Evolutionary conservation across 306 rosid genomes (phyloP).

Genomic region (Notholithocarpus densiflorus): DNA sequence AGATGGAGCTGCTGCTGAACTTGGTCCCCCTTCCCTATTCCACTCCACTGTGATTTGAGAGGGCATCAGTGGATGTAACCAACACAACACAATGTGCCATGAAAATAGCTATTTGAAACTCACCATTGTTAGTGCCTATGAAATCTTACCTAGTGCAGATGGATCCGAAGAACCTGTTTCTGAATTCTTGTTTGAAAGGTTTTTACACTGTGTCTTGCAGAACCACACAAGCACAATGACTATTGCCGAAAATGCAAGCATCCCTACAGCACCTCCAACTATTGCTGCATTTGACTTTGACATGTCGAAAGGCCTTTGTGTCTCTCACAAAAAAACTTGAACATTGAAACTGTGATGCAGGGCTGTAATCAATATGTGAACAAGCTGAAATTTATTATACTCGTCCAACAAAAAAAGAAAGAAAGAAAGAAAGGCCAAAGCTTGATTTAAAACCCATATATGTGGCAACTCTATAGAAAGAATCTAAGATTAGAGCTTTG

Average conservation of each 20-base stretch:
- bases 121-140: not conserved
- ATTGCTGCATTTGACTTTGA: slow-evolving; percentile 28
- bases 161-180: slow-evolving; percentile 53
- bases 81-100: not conserved
- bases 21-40: slow-evolving; percentile 29
- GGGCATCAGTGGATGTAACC: not conserved
- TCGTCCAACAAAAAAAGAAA: not conserved
- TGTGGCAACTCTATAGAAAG: not conserved
- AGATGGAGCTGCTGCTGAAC: slow-evolving; percentile 8
- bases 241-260: slow-evolving; percentile 22
- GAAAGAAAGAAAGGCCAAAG: not conserved
- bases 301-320: slow-evolving; percentile 25
- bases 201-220: slow-evolving; percentile 26
- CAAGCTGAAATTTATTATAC: not conserved
- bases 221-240: slow-evolving; percentile 36
- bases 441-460: not conserved
- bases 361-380: not conserved
- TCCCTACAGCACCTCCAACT: slow-evolving; percentile 34
- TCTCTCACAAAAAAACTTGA: slow-evolving; percentile 9
- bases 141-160: slow-evolving; percentile 37
- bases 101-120: not conserved
- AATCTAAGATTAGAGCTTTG: slow-evolving; percentile 3
- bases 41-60: slow-evolving; percentile 29
- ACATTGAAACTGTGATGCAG: slow-evolving; percentile 27
- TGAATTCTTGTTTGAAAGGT: slow-evolving; percentile 28